phyloP scores from a whole-genome alignment of 805 yeast genomes.

The Kazachstania africana region DNA sequence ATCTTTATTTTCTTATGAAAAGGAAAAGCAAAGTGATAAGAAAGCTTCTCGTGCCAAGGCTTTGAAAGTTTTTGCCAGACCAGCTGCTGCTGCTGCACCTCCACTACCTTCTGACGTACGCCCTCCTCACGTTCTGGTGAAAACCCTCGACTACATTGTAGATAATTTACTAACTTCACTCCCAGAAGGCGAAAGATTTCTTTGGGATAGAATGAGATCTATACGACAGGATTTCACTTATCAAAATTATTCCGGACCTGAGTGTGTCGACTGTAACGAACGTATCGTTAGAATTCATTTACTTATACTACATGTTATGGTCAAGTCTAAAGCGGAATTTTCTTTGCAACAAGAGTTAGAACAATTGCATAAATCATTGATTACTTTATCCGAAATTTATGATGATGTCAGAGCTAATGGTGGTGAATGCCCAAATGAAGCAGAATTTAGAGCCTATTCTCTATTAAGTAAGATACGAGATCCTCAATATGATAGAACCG shows the following conservation, averaged over 20 bases:
- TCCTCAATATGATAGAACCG: slow-evolving; percentile 68
- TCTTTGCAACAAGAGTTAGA: slow-evolving; percentile 94
- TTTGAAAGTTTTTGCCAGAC: slow-evolving; percentile 86
- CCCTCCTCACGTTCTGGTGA: slow-evolving; percentile 66
- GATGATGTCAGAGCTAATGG: slow-evolving; percentile 65
- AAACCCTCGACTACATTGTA: slow-evolving; percentile 62
- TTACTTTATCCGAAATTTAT: slow-evolving; percentile 79
- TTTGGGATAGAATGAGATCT: slow-evolving; percentile 96
- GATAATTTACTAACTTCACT: slow-evolving; percentile 49
- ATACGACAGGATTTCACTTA: slow-evolving; percentile 94
- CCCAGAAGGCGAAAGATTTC: slow-evolving; percentile 78
- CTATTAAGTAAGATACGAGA: slow-evolving; percentile 70
- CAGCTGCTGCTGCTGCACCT: slow-evolving; percentile 97
- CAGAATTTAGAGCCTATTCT: slow-evolving; percentile 87
- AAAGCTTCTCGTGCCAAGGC: slow-evolving; percentile 51
- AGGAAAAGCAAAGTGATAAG: slow-evolving; percentile 41
- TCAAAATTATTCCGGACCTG: slow-evolving; percentile 88
- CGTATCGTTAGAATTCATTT: slow-evolving; percentile 82
- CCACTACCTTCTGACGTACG: slow-evolving; percentile 96
- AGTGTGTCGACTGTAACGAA: slow-evolving; percentile 88
- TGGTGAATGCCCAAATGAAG: slow-evolving; percentile 65
- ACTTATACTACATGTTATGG: slow-evolving; percentile 74
- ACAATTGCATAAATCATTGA: slow-evolving; percentile 83
- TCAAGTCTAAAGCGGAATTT: slow-evolving; percentile 56
- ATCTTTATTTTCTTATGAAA: slow-evolving; percentile 71